Evolutionary conservation across 805 yeast species (phyloP), one percentile per base, ranked within the genome.

Genomic region (Cyberlindnera xishuangbannaensis): DNA sequence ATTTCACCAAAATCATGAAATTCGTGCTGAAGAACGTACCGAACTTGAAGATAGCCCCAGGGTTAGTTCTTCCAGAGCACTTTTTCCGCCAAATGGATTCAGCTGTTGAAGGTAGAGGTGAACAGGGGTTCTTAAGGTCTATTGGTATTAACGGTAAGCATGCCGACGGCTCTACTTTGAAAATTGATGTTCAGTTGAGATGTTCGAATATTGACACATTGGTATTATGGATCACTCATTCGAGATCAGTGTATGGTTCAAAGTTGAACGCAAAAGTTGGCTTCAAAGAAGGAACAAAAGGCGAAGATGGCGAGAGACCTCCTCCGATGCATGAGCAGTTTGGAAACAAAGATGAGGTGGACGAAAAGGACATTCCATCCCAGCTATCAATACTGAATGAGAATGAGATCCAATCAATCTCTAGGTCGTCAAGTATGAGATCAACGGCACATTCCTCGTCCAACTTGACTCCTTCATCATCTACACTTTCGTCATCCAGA

Each of bases 1-100:
- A 68, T 13, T 85, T 86, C 48, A 51, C 69, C 3, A 55, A 58
- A 12, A 49, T 64, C 6, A 52, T 67, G 31, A 41, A 48, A 5
- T 55, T 47, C 26, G 54, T 63, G 15, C 31, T 32, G 12, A 39
- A 31, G 6, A 61, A 67, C 20, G 62, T 64, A 43, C 64, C 69
- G 18, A 49, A 59, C 14, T 40, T 72, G 40, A 58, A 53, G 36
- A 50, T 67, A 12, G 41, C 59, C 20, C 73, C 81, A 0, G 96
- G 96, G 1, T 59, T 84, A 31, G 95, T 88, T 0, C 61, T 88
- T 10, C 95, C 97, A 0, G 97, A 88, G 56, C 96, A 87, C 58
- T 81, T 83, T 53, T 87, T 90, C 61, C 70, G 97, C 41, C 77
- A 78, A 44, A 67, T 76, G 63, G 69, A 34, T 44, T 61, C 39